These are phyloP conservation scores for Cyphellophora europaea DNA, from an alignment of 2,329 filamentous ascomycete species.

Conservation along the genomic window DNA sequence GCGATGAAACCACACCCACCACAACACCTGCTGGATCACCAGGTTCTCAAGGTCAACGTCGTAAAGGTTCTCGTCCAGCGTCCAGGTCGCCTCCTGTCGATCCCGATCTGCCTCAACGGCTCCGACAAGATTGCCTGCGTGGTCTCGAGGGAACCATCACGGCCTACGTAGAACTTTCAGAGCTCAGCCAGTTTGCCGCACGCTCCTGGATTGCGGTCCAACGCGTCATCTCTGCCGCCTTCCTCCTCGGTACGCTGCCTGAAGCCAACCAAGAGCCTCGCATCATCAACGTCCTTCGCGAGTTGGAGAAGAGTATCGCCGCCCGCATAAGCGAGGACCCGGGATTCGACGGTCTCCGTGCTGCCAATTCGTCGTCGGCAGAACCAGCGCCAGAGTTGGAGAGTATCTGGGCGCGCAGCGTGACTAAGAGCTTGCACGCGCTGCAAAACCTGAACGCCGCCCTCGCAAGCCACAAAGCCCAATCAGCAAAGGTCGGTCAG, in stretches of 20 bases:
- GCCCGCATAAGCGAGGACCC: constrained; percentile 27
- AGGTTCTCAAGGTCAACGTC: constrained; percentile 6
- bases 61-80: constrained; percentile 8
- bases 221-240: constrained; percentile 37
- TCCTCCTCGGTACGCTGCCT: constrained; percentile 36
- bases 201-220: constrained; percentile 39
- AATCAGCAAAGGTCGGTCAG: too few relatives aligned
- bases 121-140: constrained; percentile 47
- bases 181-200: constrained; percentile 31
- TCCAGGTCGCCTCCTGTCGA: constrained; percentile 8
- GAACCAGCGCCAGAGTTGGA: constrained; percentile 20
- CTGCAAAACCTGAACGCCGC: constrained; percentile 35
- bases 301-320: constrained; percentile 34
- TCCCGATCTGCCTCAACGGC: constrained; percentile 12
- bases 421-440: constrained; percentile 35
- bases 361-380: constrained; percentile 10
- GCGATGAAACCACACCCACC: constrained; percentile 26
- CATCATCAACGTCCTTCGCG: constrained; percentile 29
- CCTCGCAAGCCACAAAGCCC: constrained; percentile 22
- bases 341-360: constrained; percentile 11
- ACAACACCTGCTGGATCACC: constrained; percentile 13
- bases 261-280: constrained; percentile 32
- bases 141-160: constrained; percentile 49
- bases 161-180: constrained; percentile 49
- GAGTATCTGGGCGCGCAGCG: constrained; percentile 32